A percentile compares a stretch with the other conserved stretches of the same genome.
phyloP scores from a whole-genome alignment of 306 rosid genomes.

The Prunus mume region DNA sequence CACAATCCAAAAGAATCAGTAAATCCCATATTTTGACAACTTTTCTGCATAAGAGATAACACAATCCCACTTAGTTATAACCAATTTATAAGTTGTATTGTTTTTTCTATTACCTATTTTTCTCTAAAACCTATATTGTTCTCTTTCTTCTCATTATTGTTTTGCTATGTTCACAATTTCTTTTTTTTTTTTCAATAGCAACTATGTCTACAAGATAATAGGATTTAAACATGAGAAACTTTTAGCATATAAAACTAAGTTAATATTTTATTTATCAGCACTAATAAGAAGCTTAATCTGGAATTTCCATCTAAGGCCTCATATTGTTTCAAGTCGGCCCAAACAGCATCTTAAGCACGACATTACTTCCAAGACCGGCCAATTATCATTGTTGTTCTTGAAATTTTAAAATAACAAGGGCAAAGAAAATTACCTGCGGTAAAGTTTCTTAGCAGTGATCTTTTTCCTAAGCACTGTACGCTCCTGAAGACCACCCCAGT shows the following conservation, averaged over 20 bases:
- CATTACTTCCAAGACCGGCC: background rate
- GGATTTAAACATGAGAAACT: background rate
- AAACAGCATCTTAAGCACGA: background rate
- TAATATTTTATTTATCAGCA: background rate
- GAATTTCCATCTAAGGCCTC: background rate
- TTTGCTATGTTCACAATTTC: background rate
- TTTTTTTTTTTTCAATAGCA: background rate
- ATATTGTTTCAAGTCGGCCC: background rate
- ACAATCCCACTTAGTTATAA: background rate
- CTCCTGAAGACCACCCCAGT: slow-evolving; percentile 90
- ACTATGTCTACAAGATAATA: background rate
- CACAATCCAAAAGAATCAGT: background rate
- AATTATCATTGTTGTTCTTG: background rate
- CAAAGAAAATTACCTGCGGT: slow-evolving; percentile 66
- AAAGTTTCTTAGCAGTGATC: slow-evolving; percentile 87
- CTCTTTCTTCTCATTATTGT: background rate
- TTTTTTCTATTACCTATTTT: background rate
- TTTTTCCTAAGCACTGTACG: slow-evolving; percentile 86
- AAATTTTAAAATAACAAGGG: slow-evolving; percentile 12
- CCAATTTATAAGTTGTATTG: background rate
- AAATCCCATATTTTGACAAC: background rate
- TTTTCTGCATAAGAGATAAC: background rate
- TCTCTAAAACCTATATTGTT: background rate
- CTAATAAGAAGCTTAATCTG: background rate
- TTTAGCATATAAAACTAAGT: background rate